Conservation (phyloP, 2,329 filamentous ascomycete species). For the Nemania sp. region DNA sequence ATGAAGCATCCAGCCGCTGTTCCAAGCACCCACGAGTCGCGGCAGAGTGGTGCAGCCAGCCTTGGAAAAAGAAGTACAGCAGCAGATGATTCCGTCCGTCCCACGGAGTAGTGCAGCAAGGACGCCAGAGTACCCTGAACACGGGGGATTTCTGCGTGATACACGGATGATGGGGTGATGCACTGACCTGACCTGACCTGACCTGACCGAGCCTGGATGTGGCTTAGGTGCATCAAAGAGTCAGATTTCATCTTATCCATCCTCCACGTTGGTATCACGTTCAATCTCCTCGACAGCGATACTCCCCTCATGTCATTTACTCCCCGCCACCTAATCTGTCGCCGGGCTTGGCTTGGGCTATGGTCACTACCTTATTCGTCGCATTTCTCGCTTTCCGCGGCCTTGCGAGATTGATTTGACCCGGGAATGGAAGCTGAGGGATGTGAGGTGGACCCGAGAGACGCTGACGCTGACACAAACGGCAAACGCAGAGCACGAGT, state of each 20-base stretch:
- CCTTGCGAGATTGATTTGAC: too few species aligned
- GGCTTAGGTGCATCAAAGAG: constrained; percentile 7
- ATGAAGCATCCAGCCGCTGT: constrained; percentile 1
- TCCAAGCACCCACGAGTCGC: constrained; percentile 6
- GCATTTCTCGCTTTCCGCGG: neutral
- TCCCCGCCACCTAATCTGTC: neutral
- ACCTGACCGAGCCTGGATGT: neutral
- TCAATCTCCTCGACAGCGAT: constrained; percentile 7
- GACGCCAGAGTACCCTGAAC: too few species aligned
- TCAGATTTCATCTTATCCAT: neutral
- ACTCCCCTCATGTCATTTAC: constrained; percentile 8
- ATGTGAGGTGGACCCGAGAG: neutral
- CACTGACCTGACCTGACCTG: too few species aligned
- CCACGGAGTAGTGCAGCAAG: too few species aligned
- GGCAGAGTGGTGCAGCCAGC: neutral
- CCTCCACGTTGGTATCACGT: neutral
- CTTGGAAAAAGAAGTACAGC: neutral
- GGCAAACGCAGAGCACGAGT: constrained; percentile 14
- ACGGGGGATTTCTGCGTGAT: constrained; percentile 1
- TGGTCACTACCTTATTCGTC: neutral
- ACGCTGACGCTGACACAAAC: constrained; percentile 12
- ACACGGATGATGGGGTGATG: neutral
- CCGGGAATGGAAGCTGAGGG: neutral
- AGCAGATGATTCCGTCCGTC: too few species aligned
- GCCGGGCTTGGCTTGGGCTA: neutral